Percentiles rank a stretch among this genome's conserved stretches.
phyloP scores from a whole-genome alignment of 2,329 filamentous ascomycete genomes.

The Rhytidhysteron rufulum region DNA sequence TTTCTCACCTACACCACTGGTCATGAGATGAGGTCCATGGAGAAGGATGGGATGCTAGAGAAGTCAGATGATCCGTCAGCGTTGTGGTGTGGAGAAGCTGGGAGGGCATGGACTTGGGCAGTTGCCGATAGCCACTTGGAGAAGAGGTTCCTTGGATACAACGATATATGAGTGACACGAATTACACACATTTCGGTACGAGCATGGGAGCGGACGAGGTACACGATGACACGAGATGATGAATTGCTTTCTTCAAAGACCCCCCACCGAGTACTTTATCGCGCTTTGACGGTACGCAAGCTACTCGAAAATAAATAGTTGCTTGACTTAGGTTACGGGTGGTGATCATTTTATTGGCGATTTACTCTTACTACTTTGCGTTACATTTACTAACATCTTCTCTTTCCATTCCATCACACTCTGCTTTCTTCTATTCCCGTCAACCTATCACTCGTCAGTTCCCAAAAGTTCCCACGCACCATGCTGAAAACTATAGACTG shows the following conservation, averaged over 20 bases:
- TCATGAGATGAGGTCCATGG: conserved; percentile 53
- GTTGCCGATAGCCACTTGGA: conserved; percentile 42
- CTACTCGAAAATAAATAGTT: no score
- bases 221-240: conserved; percentile 19
- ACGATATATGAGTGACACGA: conserved; percentile 41
- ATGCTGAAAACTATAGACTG: no score
- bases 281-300: conserved; percentile 5
- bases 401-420: no score
- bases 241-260: conserved; percentile 6
- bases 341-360: no score
- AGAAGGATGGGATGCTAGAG: conserved; percentile 50
- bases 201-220: conserved; percentile 9
- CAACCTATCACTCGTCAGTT: no score
- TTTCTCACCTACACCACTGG: conserved; percentile 57
- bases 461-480: no score
- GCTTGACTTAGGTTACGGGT: no score
- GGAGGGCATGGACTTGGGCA: conserved; percentile 48
- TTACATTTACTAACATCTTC: no score
- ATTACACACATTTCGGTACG: background rate
- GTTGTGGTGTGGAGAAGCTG: conserved; percentile 49
- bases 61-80: conserved; percentile 48
- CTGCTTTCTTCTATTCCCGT: no score
- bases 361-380: no score
- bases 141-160: conserved; percentile 48
- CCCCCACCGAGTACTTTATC: no score